Conservation (phyloP, 495 filamentous ascomycete species). For the Penicillium flavigenum region DNA sequence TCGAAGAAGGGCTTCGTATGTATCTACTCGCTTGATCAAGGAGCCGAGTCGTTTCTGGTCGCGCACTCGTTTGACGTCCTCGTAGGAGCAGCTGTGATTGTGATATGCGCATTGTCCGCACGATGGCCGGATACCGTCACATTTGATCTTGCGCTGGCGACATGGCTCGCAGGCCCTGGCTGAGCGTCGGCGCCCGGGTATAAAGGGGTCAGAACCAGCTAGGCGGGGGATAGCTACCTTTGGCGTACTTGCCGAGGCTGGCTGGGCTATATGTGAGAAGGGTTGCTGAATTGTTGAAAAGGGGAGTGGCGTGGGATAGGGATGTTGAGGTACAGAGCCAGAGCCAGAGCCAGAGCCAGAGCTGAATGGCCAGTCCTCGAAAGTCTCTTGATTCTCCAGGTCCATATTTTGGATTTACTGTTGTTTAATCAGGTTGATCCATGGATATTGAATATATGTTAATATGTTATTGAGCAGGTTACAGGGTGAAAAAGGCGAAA, state of each 20-base stretch:
- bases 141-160: constrained; percentile 65
- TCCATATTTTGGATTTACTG: no score
- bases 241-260: not conserved
- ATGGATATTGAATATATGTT: no score
- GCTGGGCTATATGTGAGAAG: not conserved
- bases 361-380: not conserved
- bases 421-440: no score
- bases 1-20: constrained; percentile 45
- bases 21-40: constrained; percentile 43
- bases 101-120: constrained; percentile 56
- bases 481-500: no score
- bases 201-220: not conserved
- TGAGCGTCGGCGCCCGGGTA: constrained; percentile 36
- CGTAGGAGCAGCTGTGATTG: constrained; percentile 50
- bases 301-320: constrained; percentile 4
- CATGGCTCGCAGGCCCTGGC: constrained; percentile 69
- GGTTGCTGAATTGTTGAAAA: not conserved
- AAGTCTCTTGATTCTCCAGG: not conserved
- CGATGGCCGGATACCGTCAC: constrained; percentile 51
- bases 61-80: constrained; percentile 58
- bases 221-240: constrained; percentile 41
- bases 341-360: no score
- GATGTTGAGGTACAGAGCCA: not conserved
- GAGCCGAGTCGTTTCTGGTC: constrained; percentile 49
- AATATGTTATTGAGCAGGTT: no score